A percentile compares a stretch with the other conserved stretches of the same genome.
Conservation (phyloP, 2,329 filamentous ascomycete genomes). For the Rhytidhysteron rufulum region DNA sequence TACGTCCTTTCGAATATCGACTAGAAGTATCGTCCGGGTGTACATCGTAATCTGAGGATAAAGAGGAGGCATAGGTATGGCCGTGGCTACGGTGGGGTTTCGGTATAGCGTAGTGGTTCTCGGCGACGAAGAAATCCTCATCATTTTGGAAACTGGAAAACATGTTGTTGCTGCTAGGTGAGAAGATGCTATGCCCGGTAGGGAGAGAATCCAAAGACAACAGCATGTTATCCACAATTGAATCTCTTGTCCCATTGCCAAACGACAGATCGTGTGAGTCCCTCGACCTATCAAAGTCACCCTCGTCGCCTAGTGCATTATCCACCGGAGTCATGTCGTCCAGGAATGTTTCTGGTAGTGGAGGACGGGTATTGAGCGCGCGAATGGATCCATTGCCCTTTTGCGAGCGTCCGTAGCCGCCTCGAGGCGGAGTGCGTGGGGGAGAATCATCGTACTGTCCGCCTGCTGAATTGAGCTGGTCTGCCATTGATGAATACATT, state of each 20-base stretch:
- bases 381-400: slow-evolving; percentile 21
- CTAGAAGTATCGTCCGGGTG: slow-evolving; percentile 31
- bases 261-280: slow-evolving; percentile 86
- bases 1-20: slow-evolving; percentile 53
- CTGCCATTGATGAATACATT: slow-evolving; percentile 18
- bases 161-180: slow-evolving; percentile 16
- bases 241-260: slow-evolving; percentile 76
- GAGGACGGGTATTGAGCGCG: slow-evolving; percentile 26
- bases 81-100: slow-evolving; percentile 46
- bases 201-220: slow-evolving; percentile 75
- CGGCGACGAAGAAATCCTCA: slow-evolving; percentile 35
- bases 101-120: slow-evolving; percentile 26
- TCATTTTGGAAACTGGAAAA: slow-evolving; percentile 39
- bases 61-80: slow-evolving; percentile 58
- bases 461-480: slow-evolving; percentile 11
- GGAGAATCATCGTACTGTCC: slow-evolving; percentile 16
- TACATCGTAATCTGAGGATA: slow-evolving; percentile 55
- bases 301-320: slow-evolving; percentile 11
- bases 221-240: slow-evolving; percentile 93
- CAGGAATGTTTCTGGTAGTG: slow-evolving; percentile 30
- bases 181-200: slow-evolving; percentile 40
- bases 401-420: slow-evolving; percentile 19
- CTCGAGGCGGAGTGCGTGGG: slow-evolving; percentile 23
- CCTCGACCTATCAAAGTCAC: slow-evolving; percentile 19
- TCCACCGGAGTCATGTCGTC: slow-evolving; percentile 35